Base-by-base conservation (phyloP, 805 yeast species). In the Candida ulmi region DNA sequence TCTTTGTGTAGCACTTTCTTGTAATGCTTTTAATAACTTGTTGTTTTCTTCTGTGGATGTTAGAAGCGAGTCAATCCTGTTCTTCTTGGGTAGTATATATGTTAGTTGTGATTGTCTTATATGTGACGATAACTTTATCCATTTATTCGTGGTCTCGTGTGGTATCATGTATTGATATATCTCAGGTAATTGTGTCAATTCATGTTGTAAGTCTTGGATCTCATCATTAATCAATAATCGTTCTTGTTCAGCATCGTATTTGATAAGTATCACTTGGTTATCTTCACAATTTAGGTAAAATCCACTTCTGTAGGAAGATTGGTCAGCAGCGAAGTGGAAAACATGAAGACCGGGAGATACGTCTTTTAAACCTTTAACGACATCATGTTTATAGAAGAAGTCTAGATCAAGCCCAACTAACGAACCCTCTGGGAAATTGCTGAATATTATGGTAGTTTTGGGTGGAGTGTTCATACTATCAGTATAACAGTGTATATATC, bases 291-390 rank as follows among this genome's bases (percentile, higher is more conserved):
- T 44, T 15, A 66, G 36, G 50, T 48, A 63, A 50, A 54, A 55
- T 4, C 80, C 82, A 40, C 54, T 47, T 40, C 68, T 63, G 47
- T 62, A 57, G 48, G 64, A 74, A 30, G 50, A 37, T 6, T 51
- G 45, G 37, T 52, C 57, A 30, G 57, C 56, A 0, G 76, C 71
- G 58, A 72, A 68, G 55, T 80, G 86, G 11, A 80, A 47, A 2
- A 77, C 55, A 54, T 80, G 87, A 0, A 68, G 35, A 0, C 86
- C 86, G 4, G 54, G 41, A 0, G 75, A 68, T 4, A 80, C 60
- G 15, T 59, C 55, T 45, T 76, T 77, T 45, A 80, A 65, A 1
- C 86, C 86, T 41, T 57, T 61, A 18, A 74, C 59, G 2, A 58
- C 40, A 9, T 55, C 42, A 19, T 64, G 67, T 8, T 71, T 51